Percentiles rank a stretch among this genome's conserved stretches.
Evolutionary conservation across 345 rosid genomes (phyloP).

Genomic region (Citropsis articulata): DNA sequence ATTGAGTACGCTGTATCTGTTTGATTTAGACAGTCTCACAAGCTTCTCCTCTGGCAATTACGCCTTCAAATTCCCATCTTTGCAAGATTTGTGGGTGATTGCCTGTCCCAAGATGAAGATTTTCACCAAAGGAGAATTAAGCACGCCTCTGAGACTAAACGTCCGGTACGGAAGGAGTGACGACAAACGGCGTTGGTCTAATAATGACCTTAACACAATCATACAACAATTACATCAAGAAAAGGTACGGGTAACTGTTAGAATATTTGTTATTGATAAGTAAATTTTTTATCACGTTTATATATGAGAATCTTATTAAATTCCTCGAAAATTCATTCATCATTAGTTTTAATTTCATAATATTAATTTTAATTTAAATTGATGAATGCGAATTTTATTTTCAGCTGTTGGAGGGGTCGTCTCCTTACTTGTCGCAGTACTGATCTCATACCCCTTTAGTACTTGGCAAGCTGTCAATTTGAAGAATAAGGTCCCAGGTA

Average conservation of each 20-base stretch:
- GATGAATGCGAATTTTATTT: neutral
- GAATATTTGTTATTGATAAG: no score
- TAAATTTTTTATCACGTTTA: no score
- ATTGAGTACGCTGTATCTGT: neutral
- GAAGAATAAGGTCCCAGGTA: neutral
- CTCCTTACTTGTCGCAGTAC: no score
- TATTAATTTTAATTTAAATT: no score
- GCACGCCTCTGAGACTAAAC: neutral
- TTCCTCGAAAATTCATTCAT: no score
- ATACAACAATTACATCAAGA: neutral
- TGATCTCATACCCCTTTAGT: no score
- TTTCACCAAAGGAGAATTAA: neutral
- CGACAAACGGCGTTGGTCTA: neutral
- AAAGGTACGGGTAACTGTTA: neutral
- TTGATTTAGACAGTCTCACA: neutral
- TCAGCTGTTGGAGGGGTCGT: neutral
- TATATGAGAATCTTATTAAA: no score
- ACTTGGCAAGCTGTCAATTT: rapidly evolving
- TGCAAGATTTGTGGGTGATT: neutral
- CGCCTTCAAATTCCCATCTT: slow-evolving; percentile 4
- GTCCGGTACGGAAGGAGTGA: neutral
- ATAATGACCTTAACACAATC: neutral
- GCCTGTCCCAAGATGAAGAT: neutral
- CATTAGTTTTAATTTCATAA: no score
- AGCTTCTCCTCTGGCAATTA: neutral